phyloP scores from a whole-genome alignment of 2,329 filamentous ascomycete species.

The Amauroascus verrucosus region DNA sequence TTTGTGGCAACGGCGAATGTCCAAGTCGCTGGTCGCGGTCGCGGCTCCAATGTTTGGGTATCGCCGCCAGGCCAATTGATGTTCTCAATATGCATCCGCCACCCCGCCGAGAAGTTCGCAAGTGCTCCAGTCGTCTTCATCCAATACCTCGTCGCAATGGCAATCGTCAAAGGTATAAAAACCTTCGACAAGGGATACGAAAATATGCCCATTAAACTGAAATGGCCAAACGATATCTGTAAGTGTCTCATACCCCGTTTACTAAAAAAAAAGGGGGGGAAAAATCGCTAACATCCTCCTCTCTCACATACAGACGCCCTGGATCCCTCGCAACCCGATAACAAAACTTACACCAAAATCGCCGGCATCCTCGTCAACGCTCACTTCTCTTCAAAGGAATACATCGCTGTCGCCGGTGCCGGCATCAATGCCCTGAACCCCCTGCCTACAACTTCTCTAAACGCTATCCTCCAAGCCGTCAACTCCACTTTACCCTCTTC shows the following conservation, averaged over 20 bases:
- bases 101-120: conserved; percentile 60
- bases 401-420: conserved; percentile 75
- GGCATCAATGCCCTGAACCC: conserved; percentile 79
- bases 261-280: neutral
- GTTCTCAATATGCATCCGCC: conserved; percentile 79
- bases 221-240: conserved; percentile 97
- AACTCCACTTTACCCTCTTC: conserved; percentile 36
- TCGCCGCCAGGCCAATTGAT: conserved; percentile 77
- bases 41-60: conserved; percentile 90
- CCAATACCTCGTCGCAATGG: conserved; percentile 84
- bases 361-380: conserved; percentile 89
- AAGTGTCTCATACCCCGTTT: conserved; percentile 23
- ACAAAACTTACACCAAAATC: conserved; percentile 65
- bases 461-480: conserved; percentile 49
- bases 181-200: conserved; percentile 68
- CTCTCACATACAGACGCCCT: conserved; percentile 57
- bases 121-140: conserved; percentile 80
- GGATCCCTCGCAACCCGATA: conserved; percentile 48
- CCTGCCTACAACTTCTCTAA: conserved; percentile 77
- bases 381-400: conserved; percentile 63
- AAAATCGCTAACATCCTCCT: conserved; percentile 8
- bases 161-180: conserved; percentile 73
- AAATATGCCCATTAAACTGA: conserved; percentile 69
- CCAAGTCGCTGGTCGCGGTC: conserved; percentile 76
- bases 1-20: conserved; percentile 80